Conservation (phyloP, 495 filamentous ascomycete species). For the Ascobolus immersus region DNA sequence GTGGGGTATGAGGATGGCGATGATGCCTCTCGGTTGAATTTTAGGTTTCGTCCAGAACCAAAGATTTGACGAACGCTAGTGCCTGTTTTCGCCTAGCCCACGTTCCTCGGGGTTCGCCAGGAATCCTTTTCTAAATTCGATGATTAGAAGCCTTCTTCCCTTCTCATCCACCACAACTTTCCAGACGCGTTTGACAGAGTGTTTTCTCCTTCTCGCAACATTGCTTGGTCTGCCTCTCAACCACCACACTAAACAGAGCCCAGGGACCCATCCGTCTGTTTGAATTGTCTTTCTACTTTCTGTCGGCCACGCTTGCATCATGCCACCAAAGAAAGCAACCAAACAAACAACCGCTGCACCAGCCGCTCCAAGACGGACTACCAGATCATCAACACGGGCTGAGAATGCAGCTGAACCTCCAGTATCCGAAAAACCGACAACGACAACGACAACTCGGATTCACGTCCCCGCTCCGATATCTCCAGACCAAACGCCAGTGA, state of each 20-base stretch:
- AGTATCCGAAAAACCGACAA: background rate
- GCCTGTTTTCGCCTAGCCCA: too few species aligned
- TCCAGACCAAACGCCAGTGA: background rate
- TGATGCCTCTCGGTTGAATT: constrained; percentile 4
- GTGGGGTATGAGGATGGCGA: constrained; percentile 1
- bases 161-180: too few species aligned
- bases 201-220: too few species aligned
- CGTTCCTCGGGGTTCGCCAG: too few species aligned
- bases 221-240: too few species aligned
- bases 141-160: too few species aligned
- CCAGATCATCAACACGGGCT: constrained; percentile 7
- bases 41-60: too few species aligned
- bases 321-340: constrained; percentile 13
- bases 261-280: background rate
- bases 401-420: background rate
- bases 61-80: too few species aligned
- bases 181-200: too few species aligned
- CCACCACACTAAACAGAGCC: too few species aligned
- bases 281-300: background rate
- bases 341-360: constrained; percentile 1
- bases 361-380: constrained; percentile 6
- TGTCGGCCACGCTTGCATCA: constrained; percentile 1
- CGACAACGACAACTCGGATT: background rate
- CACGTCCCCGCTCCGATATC: background rate
- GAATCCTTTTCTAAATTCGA: too few species aligned